phyloP scores from a whole-genome alignment of 148 eudicot genomes.

The Fagopyrum esculentum region DNA sequence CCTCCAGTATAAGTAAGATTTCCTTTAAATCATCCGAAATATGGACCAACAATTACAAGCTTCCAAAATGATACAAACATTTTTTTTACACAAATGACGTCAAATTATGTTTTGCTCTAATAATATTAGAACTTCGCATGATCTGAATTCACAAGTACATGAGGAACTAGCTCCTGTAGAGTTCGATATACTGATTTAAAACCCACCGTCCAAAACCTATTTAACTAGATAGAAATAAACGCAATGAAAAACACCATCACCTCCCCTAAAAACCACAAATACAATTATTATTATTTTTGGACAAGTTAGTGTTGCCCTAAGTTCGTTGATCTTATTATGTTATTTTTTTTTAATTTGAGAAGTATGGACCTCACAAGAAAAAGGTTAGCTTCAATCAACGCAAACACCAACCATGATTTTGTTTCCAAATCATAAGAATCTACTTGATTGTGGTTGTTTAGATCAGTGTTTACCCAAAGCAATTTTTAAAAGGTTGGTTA shows the following conservation, averaged over 20 bases:
- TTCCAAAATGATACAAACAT: too few relatives aligned
- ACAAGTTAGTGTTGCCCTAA: too few relatives aligned
- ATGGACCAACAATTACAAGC: too few relatives aligned
- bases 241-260: not conserved
- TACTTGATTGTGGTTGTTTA: conserved; percentile 20
- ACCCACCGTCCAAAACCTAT: conserved; percentile 11
- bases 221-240: conserved; percentile 6
- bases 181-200: conserved; percentile 9
- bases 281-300: not conserved
- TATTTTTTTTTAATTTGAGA: conserved; percentile 36
- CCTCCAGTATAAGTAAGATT: too few relatives aligned
- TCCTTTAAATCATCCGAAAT: too few relatives aligned
- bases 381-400: conserved; percentile 35
- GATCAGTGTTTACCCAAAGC: conserved; percentile 91
- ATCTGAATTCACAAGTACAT: conserved; percentile 3
- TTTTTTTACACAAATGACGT: not conserved
- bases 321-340: too few relatives aligned
- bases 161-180: conserved; percentile 14
- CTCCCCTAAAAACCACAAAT: not conserved
- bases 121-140: too few relatives aligned
- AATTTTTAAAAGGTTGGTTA: not conserved
- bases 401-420: not conserved
- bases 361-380: conserved; percentile 86
- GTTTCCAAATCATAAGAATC: not conserved
- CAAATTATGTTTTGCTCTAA: not conserved